These are phyloP conservation scores for Penicillium hesseltinei DNA, from an alignment of 2,329 filamentous ascomycete genomes.

Conservation along the genomic window DNA sequence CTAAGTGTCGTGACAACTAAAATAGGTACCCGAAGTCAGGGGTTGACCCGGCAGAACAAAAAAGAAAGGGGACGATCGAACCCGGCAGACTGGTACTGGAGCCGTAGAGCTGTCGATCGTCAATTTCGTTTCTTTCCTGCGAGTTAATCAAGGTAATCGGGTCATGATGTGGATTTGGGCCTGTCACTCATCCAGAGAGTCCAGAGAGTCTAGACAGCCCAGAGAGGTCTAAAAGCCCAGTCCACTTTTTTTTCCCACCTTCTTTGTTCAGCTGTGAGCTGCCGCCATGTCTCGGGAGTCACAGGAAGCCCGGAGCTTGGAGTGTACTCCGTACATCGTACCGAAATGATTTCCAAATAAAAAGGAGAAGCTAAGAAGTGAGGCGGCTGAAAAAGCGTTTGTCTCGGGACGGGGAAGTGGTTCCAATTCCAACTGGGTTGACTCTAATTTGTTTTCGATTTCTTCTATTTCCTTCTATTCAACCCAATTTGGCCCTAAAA, in stretches of 20 bases:
- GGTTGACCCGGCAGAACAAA: conserved; percentile 17
- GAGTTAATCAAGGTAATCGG: conserved; percentile 6
- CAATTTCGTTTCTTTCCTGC: conserved; percentile 15
- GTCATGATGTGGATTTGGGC: conserved; percentile 6
- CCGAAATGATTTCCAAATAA: background rate
- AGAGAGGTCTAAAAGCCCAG: conserved; percentile 2
- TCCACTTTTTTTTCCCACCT: background rate
- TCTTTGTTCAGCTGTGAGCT: background rate
- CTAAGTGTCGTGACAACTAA: conserved; percentile 6
- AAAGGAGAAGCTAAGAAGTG: conserved; percentile 2
- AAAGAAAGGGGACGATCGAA: conserved; percentile 21
- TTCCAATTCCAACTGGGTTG: conserved; percentile 1
- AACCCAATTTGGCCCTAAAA: background rate
- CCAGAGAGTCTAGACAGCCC: background rate
- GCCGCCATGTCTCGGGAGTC: background rate
- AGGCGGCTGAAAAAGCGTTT: conserved; percentile 9
- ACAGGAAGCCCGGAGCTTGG: background rate
- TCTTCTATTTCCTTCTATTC: background rate
- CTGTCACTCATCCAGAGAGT: conserved; percentile 2
- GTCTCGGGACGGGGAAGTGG: conserved; percentile 7
- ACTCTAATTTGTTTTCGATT: background rate
- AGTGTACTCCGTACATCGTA: background rate
- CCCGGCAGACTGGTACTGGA: conserved; percentile 22
- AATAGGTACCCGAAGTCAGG: conserved; percentile 17
- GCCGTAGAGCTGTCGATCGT: conserved; percentile 21